Conservation (phyloP, 345 rosid genomes). For the Schrenkiella parvula region DNA sequence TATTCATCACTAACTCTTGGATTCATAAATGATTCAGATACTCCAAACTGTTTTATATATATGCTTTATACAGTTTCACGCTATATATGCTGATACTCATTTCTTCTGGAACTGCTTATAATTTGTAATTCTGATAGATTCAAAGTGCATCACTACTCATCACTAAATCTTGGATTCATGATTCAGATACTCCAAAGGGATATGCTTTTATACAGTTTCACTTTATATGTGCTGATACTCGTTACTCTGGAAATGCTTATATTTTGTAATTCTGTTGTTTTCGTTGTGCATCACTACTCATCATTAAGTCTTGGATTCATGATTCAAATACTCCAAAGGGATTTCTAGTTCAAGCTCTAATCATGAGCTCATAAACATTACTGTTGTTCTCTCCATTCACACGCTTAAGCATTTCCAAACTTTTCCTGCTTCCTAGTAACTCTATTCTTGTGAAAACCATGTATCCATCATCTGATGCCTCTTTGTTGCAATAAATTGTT, state of each 20-base stretch:
- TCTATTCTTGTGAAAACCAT: slow-evolving; percentile 60
- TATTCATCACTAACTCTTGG: too few relatives aligned
- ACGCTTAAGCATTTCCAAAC: slow-evolving; percentile 81
- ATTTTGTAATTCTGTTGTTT: too few relatives aligned
- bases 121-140: slow-evolving; percentile 14
- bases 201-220: too few relatives aligned
- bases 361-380: slow-evolving; percentile 74
- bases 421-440: slow-evolving; percentile 70
- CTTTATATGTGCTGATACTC: too few relatives aligned
- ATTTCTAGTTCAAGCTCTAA: slow-evolving; percentile 46
- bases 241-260: too few relatives aligned
- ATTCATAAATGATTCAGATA: too few relatives aligned
- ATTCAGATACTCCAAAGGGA: not conserved
- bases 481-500: slow-evolving; percentile 54
- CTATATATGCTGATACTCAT: slow-evolving; percentile 3
- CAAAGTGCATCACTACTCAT: not conserved
- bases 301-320: not conserved
- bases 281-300: not conserved
- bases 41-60: too few relatives aligned
- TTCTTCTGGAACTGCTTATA: slow-evolving; percentile 11
- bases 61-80: not conserved
- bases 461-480: slow-evolving; percentile 41
- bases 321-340: not conserved
- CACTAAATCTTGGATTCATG: not conserved
- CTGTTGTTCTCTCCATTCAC: slow-evolving; percentile 73